Percentiles rank a stretch among this genome's conserved stretches.
These are phyloP conservation scores for Murraya koenigii DNA, from an alignment of 345 rosid genomes.

Conservation along the genomic window DNA sequence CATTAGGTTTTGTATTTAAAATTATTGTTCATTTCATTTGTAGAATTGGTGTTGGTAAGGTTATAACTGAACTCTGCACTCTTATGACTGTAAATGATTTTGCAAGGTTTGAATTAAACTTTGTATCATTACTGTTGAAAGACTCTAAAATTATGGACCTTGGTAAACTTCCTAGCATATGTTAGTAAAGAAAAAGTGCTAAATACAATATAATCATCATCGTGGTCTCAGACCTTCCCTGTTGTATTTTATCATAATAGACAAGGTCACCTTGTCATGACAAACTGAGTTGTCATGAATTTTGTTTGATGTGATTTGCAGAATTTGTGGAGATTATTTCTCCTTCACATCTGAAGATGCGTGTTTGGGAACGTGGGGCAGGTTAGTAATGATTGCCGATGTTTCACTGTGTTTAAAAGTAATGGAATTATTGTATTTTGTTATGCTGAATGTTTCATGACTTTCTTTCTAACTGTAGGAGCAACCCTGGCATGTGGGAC, in stretches of 20 bases:
- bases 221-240: not conserved
- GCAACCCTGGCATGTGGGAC: slow-evolving; percentile 98
- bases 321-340: slow-evolving; percentile 92
- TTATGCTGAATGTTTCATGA: not conserved
- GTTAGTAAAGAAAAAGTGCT: not conserved
- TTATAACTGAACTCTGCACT: not conserved
- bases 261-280: not conserved
- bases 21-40: not conserved
- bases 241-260: not conserved
- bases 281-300: not conserved
- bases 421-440: not conserved
- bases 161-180: not conserved
- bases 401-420: not conserved
- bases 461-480: slow-evolving; percentile 38
- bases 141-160: not conserved
- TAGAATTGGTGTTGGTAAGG: not conserved
- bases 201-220: not conserved
- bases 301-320: slow-evolving; percentile 31
- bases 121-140: not conserved
- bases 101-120: not conserved
- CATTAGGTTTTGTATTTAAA: not conserved
- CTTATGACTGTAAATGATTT: not conserved
- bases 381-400: slow-evolving; percentile 38
- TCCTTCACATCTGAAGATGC: slow-evolving; percentile 85
- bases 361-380: slow-evolving; percentile 99